Evolutionary conservation across 2,329 filamentous ascomycete genomes (phyloP), one percentile per base, ranked within the genome.

Genomic region (Sporothrix sp.): DNA sequence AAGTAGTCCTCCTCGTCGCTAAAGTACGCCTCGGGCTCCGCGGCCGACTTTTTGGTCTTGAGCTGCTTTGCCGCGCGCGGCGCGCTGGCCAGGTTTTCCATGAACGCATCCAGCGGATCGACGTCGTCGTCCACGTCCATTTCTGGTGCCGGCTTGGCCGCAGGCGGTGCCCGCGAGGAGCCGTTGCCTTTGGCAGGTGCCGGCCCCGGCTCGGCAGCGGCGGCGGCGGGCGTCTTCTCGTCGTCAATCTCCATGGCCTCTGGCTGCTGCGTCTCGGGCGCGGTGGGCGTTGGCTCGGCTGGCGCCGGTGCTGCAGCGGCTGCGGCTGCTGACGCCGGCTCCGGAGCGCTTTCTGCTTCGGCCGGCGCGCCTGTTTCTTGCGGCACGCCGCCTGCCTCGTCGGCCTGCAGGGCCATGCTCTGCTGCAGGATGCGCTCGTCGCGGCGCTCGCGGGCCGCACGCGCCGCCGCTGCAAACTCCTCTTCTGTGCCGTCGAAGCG

Each of bases 41-140:
- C 82, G 50, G 83, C 80, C 39, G 73, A 65, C 58, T 77, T 77
- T 55, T 74, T 74, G 38, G 61, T 63, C 53, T 67, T 58, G n/a
- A 63, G 60, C 45, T 65, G 65, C 48, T 66, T 70, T 32, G 57
- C 45, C 7, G 61, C 49, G 50, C 79, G 75, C 3, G 85, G 67
- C 35, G 75, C 66, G 6, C 47, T 14, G 50, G 76, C 73, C 14
- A 81, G 72, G 54, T 77, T 79, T 48, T 82, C 84, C 93, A 98
- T 98, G 70, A 94, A 98, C n/a, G 89, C 91, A 69, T 98, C 93
- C 33, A 98, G 72, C 7, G 93, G 88, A 64, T 98, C 93, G 32
- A 93, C 69, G 28, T 87, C 80, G 40, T 89, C 87, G 50, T 88
- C 82, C 51, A 81, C 74, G 28, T 68, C 67, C 49, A 54, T 40